These are phyloP conservation scores for Sugiyamaella americana DNA, from an alignment of 805 yeast species.

Conservation along the genomic window DNA sequence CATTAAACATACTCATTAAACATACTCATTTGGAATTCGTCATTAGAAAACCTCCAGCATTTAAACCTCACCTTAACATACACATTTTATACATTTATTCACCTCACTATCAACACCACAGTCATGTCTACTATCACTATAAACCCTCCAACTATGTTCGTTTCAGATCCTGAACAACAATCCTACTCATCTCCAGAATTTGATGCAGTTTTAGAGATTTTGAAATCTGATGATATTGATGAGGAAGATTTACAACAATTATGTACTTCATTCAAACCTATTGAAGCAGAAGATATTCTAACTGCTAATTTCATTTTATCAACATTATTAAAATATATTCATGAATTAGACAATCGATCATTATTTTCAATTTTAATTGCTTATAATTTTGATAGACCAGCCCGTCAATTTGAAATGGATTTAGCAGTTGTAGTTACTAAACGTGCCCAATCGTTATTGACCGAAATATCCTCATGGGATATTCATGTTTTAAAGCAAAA, in stretches of 20 bases:
- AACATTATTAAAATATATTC: conserved; percentile 19
- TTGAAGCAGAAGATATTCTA: conserved; percentile 19
- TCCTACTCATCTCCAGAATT: too few species aligned
- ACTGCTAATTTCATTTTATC: conserved; percentile 22
- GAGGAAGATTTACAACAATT: conserved; percentile 14
- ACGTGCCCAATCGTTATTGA: conserved; percentile 21
- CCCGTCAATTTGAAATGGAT: conserved; percentile 26
- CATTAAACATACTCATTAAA: too few species aligned
- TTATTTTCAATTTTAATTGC: conserved; percentile 22
- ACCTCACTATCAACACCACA: too few species aligned
- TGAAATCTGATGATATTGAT: conserved; percentile 9
- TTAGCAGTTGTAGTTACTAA: conserved; percentile 25
- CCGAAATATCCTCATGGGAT: conserved; percentile 26
- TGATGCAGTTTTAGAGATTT: conserved; percentile 20
- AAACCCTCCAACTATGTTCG: too few species aligned
- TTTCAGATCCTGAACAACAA: too few species aligned
- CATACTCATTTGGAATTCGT: too few species aligned
- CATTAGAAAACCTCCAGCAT: too few species aligned
- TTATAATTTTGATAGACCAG: conserved; percentile 25
- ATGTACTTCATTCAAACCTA: conserved; percentile 14
- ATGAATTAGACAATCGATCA: conserved; percentile 29
- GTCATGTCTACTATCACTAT: too few species aligned
- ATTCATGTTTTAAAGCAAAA: conserved; percentile 24
- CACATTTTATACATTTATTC: too few species aligned
- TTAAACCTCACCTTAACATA: too few species aligned